A percentile compares a stretch with the other conserved stretches of the same genome.
Evolutionary conservation across 2,329 filamentous ascomycete species (phyloP).

Genomic region (Chaetomiaceae sp.): DNA sequence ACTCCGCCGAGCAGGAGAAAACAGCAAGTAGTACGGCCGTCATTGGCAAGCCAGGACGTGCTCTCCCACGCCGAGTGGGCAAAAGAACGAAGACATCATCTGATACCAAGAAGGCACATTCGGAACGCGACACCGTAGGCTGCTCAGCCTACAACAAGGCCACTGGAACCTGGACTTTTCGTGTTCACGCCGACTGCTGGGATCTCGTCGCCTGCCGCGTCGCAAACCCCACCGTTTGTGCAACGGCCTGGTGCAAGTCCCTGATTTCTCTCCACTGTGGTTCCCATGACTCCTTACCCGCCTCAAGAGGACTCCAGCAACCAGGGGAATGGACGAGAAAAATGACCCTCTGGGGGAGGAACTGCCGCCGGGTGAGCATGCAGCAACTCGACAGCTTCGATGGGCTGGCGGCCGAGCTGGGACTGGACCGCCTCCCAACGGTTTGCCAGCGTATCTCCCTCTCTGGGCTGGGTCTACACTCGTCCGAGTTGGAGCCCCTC

Average conservation of each 20-base stretch:
- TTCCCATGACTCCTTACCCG: neutral
- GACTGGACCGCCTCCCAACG: neutral
- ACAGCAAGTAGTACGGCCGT: neutral
- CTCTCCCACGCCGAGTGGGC: neutral
- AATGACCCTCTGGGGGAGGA: neutral
- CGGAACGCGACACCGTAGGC: neutral
- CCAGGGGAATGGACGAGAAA: neutral
- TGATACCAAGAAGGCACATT: neutral
- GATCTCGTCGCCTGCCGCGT: constrained; percentile 8
- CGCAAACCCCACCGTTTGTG: neutral
- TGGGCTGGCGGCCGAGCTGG: constrained; percentile 4
- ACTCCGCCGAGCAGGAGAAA: neutral
- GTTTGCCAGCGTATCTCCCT: neutral
- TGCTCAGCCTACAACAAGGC: neutral
- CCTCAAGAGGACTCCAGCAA: neutral
- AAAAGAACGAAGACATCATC: neutral
- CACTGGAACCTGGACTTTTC: constrained; percentile 12
- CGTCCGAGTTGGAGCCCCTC: neutral
- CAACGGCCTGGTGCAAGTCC: constrained; percentile 11
- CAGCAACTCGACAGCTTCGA: constrained; percentile 3
- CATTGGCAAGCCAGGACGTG: neutral
- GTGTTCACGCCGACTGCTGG: constrained; percentile 21
- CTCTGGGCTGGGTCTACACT: neutral
- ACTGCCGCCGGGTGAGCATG: neutral
- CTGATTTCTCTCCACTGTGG: constrained; percentile 15